Conservation (phyloP, 768 basidiomycete genomes). For the Tephrocybe sp. region DNA sequence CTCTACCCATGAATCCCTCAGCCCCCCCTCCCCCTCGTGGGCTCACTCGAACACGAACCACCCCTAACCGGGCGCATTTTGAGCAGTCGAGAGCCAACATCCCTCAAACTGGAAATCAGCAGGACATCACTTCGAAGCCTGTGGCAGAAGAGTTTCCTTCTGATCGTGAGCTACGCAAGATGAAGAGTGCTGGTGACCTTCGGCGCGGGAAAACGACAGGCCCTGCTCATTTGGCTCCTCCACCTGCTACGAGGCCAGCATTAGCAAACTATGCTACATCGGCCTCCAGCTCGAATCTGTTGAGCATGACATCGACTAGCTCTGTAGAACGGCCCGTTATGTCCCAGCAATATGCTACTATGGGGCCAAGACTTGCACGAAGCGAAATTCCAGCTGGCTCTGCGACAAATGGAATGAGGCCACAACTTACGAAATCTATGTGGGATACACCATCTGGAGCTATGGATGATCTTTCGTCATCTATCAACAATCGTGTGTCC, state of each 20-base stretch:
- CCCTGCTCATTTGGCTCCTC: slow-evolving; percentile 23
- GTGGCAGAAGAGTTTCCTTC: slow-evolving; percentile 37
- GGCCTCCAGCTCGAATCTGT: slow-evolving; percentile 67
- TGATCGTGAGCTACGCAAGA: slow-evolving; percentile 69
- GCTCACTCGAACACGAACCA: slow-evolving; percentile 71
- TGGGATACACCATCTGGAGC: slow-evolving; percentile 49
- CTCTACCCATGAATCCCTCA: slow-evolving; percentile 29
- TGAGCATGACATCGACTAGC: slow-evolving; percentile 32
- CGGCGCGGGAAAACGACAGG: slow-evolving; percentile 40
- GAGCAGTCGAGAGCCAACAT: slow-evolving; percentile 37
- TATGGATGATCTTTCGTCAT: slow-evolving; percentile 13
- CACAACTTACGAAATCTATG: slow-evolving; percentile 41
- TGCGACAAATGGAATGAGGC: slow-evolving; percentile 31
- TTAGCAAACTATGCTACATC: slow-evolving; percentile 55
- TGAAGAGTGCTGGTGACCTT: slow-evolving; percentile 87
- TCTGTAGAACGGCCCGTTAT: slow-evolving; percentile 32
- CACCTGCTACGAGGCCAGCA: slow-evolving; percentile 30
- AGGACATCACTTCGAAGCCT: slow-evolving; percentile 17
- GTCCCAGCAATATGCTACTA: slow-evolving; percentile 64
- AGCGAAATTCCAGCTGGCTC: slow-evolving; percentile 34
- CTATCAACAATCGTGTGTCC: slow-evolving; percentile 17
- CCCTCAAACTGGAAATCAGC: slow-evolving; percentile 21
- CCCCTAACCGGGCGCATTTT: slow-evolving; percentile 61
- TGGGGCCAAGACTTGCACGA: slow-evolving; percentile 52
- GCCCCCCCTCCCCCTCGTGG: slow-evolving; percentile 31